Conservation (phyloP, 2,329 filamentous ascomycete genomes). For the Microsporum ferrugineum region DNA sequence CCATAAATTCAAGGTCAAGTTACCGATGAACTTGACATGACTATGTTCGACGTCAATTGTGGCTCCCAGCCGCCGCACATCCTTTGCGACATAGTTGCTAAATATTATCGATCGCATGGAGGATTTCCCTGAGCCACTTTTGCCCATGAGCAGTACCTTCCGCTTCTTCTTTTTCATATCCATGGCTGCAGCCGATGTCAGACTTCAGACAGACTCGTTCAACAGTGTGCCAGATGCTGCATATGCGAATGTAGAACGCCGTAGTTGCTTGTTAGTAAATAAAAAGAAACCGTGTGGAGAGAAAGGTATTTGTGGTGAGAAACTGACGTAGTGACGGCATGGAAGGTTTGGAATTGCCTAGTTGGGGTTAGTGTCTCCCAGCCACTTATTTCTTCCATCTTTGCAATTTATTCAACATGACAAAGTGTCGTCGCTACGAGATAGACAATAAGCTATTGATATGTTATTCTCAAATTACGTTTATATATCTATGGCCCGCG, state of each 20-base stretch:
- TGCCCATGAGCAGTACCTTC: slow-evolving; percentile 83
- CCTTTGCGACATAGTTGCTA: slow-evolving; percentile 95
- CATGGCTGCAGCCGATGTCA: slow-evolving; percentile 24
- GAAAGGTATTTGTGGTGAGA: neutral
- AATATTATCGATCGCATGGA: slow-evolving; percentile 99
- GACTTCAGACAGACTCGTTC: neutral
- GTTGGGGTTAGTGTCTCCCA: neutral
- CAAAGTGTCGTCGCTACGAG: neutral
- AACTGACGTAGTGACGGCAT: neutral
- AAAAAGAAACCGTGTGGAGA: neutral
- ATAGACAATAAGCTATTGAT: neutral
- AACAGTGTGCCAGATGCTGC: neutral
- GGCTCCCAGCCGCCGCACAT: slow-evolving; percentile 81
- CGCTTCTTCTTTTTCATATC: slow-evolving; percentile 57
- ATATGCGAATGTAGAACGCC: neutral
- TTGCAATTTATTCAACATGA: neutral
- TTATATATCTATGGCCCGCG: no score
- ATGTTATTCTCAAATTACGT: no score
- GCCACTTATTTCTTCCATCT: neutral
- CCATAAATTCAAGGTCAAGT: slow-evolving; percentile 94
- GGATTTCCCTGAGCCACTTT: slow-evolving; percentile 93
- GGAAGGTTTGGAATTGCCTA: slow-evolving; percentile 2
- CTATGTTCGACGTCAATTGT: slow-evolving; percentile 98
- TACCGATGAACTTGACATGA: slow-evolving; percentile 97
- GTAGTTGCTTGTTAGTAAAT: neutral